Evolutionary conservation across 768 basidiomycete genomes (phyloP).

Genomic region (Lentinula sp.): DNA sequence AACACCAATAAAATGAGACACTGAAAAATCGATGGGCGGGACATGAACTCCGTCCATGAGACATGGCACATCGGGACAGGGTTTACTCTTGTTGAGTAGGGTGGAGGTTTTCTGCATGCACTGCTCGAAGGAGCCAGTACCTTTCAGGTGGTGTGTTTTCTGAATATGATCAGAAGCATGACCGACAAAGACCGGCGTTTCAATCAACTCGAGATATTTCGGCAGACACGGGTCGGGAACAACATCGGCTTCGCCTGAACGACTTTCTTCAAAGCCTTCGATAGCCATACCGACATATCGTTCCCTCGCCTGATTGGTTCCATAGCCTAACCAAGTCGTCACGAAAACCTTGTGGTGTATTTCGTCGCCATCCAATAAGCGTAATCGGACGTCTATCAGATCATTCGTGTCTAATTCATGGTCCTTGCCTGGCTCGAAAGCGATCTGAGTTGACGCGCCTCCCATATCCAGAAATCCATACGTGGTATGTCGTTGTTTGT

Average conservation of each 20-base stretch:
- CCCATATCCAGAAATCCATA: conserved; percentile 99
- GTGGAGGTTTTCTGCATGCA: conserved; percentile 71
- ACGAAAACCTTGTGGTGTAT: conserved; percentile 93
- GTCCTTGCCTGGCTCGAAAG: conserved; percentile 81
- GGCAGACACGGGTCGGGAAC: conserved; percentile 92
- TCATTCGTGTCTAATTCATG: conserved; percentile 49
- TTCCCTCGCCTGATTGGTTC: conserved; percentile 94
- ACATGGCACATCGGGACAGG: conserved; percentile 82
- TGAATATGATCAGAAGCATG: conserved; percentile 35
- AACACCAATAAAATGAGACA: conserved; percentile 92
- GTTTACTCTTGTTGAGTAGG: conserved; percentile 77
- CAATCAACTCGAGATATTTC: conserved; percentile 57
- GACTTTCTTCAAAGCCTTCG: conserved; percentile 43
- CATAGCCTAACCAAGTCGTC: conserved; percentile 98
- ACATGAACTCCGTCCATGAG: conserved; percentile 93
- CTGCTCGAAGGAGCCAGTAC: conserved; percentile 86
- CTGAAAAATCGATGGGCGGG: conserved; percentile 90
- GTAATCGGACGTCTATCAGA: conserved; percentile 74
- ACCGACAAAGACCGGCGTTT: conserved; percentile 41
- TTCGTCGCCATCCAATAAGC: conserved; percentile 78
- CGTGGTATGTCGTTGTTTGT: conserved; percentile 59
- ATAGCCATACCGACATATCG: conserved; percentile 77
- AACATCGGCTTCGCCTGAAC: conserved; percentile 24
- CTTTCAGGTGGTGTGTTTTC: conserved; percentile 59
- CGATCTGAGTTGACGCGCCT: conserved; percentile 97